Conservation (phyloP, 805 yeast species). For the Candida stauntonica region DNA sequence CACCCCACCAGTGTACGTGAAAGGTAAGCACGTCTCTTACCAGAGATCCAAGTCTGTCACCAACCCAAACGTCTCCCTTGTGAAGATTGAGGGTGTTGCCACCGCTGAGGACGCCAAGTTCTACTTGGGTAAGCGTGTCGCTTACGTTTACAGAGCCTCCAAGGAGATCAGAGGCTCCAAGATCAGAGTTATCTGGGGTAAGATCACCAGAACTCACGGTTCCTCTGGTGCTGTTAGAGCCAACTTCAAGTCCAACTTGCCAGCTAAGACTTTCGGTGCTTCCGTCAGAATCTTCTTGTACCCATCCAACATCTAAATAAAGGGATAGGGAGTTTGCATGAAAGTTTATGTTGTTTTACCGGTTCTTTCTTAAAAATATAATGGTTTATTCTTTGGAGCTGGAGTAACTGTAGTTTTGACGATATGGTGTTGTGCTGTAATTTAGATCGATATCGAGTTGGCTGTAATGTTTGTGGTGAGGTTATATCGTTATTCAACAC, state of each 20-base stretch:
- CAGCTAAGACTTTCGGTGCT: constrained; percentile 99
- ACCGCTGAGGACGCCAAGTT: constrained; percentile 93
- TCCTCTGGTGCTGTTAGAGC: constrained; percentile 98
- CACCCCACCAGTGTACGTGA: constrained; percentile 83
- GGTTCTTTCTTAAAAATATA: constrained; percentile 14
- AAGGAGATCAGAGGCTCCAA: constrained; percentile 98
- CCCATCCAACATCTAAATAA: constrained; percentile 95
- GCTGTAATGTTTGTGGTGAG: too few relatives aligned
- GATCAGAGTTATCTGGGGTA: constrained; percentile 99
- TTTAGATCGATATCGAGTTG: neutral
- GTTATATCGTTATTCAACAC: neutral
- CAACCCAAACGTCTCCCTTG: constrained; percentile 96
- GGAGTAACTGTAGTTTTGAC: neutral
- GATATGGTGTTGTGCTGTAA: neutral
- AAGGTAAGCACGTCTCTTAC: constrained; percentile 99
- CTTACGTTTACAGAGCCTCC: constrained; percentile 98
- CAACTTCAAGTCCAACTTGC: constrained; percentile 97
- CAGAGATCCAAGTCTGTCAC: constrained; percentile 98
- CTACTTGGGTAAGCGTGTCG: constrained; percentile 99
- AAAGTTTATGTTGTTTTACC: constrained; percentile 18
- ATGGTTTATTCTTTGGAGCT: constrained; percentile 9
- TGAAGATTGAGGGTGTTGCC: constrained; percentile 95
- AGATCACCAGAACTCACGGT: constrained; percentile 98
- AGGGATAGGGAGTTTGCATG: constrained; percentile 11
- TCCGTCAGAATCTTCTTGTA: constrained; percentile 99